Evolutionary conservation across 495 filamentous ascomycete species (phyloP).

Genomic region (Aspergillus baeticus): DNA sequence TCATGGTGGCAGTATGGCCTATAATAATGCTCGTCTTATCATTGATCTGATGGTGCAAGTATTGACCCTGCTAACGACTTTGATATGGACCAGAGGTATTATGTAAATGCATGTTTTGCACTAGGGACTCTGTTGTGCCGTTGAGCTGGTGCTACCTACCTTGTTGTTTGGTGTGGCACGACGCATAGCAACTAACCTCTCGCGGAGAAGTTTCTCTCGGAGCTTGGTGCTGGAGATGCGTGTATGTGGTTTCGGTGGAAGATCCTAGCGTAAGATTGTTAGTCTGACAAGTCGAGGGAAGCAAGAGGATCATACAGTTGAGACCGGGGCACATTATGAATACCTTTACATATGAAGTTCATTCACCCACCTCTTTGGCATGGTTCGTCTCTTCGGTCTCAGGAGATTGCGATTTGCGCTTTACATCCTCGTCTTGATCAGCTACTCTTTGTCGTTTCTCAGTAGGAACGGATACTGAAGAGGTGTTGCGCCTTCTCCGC

Average conservation of each 20-base stretch:
- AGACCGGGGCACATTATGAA: constrained; percentile 1
- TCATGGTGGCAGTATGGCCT: too few species aligned
- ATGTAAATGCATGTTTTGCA: neutral
- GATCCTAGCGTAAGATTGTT: constrained; percentile 14
- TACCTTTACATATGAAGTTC: constrained; percentile 24
- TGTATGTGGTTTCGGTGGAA: neutral
- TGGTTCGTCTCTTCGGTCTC: constrained; percentile 28
- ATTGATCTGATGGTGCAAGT: neutral
- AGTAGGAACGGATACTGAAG: constrained; percentile 51
- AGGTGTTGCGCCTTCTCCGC: constrained; percentile 49
- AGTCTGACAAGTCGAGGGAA: neutral
- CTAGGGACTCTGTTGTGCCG: too few species aligned
- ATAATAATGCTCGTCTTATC: neutral
- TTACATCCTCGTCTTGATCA: constrained; percentile 58
- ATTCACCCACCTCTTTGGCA: constrained; percentile 51
- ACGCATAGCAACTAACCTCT: constrained; percentile 59
- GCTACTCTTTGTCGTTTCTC: constrained; percentile 52
- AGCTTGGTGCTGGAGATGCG: constrained; percentile 52
- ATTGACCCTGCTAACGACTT: neutral
- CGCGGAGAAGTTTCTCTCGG: constrained; percentile 64
- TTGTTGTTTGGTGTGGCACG: constrained; percentile 31
- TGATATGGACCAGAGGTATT: neutral
- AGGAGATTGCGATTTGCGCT: constrained; percentile 40
- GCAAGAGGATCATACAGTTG: neutral
- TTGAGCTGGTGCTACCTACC: constrained; percentile 21